phyloP scores from a whole-genome alignment of 768 basidiomycete genomes.

The Mycena galericulata region DNA sequence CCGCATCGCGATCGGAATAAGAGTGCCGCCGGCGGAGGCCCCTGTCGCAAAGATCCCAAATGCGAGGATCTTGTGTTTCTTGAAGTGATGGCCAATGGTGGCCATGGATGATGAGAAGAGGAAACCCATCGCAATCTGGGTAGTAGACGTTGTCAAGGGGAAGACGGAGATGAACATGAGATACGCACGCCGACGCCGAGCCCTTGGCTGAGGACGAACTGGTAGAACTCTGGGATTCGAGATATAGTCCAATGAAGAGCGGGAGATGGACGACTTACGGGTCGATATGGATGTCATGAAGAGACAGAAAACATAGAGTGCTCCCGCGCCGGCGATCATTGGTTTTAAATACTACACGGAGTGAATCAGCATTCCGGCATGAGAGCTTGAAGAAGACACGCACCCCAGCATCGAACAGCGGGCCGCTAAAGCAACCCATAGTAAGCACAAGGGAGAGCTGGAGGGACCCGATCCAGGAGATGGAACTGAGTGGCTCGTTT shows the following conservation, averaged over 20 bases:
- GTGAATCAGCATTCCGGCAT: too few relatives aligned
- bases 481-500: slow-evolving; percentile 29
- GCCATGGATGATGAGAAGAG: slow-evolving; percentile 33
- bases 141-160: background rate
- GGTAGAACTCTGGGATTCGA: slow-evolving; percentile 43
- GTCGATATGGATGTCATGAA: slow-evolving; percentile 33
- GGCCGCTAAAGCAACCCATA: slow-evolving; percentile 32
- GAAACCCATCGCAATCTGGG: slow-evolving; percentile 29
- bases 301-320: slow-evolving; percentile 33
- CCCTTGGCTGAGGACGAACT: slow-evolving; percentile 48
- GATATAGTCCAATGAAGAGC: slow-evolving; percentile 28
- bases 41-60: slow-evolving; percentile 47
- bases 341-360: slow-evolving; percentile 30
- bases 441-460: slow-evolving; percentile 36
- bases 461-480: slow-evolving; percentile 41
- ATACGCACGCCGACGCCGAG: slow-evolving; percentile 42
- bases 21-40: slow-evolving; percentile 40
- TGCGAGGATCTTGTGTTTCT: slow-evolving; percentile 37
- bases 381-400: background rate
- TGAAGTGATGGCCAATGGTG: slow-evolving; percentile 37
- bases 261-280: slow-evolving; percentile 35
- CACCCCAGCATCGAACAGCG: slow-evolving; percentile 33
- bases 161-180: background rate
- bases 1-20: slow-evolving; percentile 39
- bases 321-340: slow-evolving; percentile 29